Evolutionary conservation across 495 filamentous ascomycete genomes (phyloP), one percentile per base, ranked within the genome.

Genomic region (Venustampulla echinocandica): DNA sequence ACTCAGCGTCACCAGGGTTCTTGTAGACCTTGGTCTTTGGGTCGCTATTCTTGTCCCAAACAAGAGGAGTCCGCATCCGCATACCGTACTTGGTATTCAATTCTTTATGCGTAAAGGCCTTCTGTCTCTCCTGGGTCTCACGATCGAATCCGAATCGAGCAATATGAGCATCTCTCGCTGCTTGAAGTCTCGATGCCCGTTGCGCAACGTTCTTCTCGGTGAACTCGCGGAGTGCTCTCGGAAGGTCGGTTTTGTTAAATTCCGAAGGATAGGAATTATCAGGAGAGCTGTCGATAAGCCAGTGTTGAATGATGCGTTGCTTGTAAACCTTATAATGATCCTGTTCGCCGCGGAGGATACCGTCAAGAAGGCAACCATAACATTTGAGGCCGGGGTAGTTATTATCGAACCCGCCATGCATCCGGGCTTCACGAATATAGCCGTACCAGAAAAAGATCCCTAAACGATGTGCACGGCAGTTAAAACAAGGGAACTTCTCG

Each of bases 261-360:
- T 25, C 25, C n/a, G n/a, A n/a, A n/a, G n/a, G n/a, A n/a, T n/a
- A n/a, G n/a, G n/a, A n/a, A n/a, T n/a, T n/a, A n/a, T 38, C 30
- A 4, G 32, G 19, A 9, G 34, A 21, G 1, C 34, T 27, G 13
- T 41, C 32, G 15, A 9, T 4, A 4, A 55, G 30, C 52, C 52
- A 55, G 13, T n/a, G 10, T 1, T 14, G 4, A 3, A 55, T 47
- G 9, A 50, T 32, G 14, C 21, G 4, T 17, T 44, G 34, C 30
- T 55, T 55, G 5, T 14, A 1, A 3, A 18, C 13, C 19, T 55
- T 55, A 22, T 47, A 55, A 32, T 55, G 52, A 24, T 55, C 52
- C 0, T 28, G 27, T 21, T 55, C 52, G 14, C 0, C 15, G 7
- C 36, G 5, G 15, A 55, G 43, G 11, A 2, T 1, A 13, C 27